Evolutionary conservation across 805 yeast species (phyloP).

Genomic region (Candida ficus): DNA sequence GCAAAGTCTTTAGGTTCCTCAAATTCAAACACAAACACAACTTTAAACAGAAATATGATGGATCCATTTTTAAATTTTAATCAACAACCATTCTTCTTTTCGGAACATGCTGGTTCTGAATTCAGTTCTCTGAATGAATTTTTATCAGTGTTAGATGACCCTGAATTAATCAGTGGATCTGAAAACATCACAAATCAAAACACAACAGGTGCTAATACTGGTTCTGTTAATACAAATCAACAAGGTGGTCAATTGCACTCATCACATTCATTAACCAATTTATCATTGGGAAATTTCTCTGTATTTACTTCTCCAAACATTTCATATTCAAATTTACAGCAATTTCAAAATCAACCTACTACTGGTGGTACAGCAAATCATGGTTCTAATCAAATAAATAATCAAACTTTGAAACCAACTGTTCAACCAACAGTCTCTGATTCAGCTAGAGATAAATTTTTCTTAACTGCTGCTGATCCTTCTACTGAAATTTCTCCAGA

Average conservation of each 20-base stretch:
- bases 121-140: constrained; percentile 87
- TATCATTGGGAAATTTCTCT: constrained; percentile 21
- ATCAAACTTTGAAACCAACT: too few species aligned
- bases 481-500: constrained; percentile 92
- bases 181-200: constrained; percentile 1
- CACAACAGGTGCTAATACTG: background rate
- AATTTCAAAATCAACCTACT: constrained; percentile 8
- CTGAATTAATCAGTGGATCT: constrained; percentile 50
- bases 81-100: constrained; percentile 75
- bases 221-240: background rate
- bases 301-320: constrained; percentile 21
- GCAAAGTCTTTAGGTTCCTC: constrained; percentile 1
- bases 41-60: constrained; percentile 3
- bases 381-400: too few species aligned
- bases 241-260: constrained; percentile 8
- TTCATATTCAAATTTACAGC: constrained; percentile 12
- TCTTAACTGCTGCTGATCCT: constrained; percentile 95
- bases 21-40: constrained; percentile 1
- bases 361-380: too few species aligned
- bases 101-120: constrained; percentile 92
- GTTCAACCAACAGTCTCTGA: constrained; percentile 36
- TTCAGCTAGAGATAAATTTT: constrained; percentile 87
- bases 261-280: constrained; percentile 25
- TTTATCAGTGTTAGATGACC: constrained; percentile 84
- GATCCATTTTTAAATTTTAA: constrained; percentile 20